Base-by-base conservation (phyloP, 345 rosid genomes). In the Pistacia vera region DNA sequence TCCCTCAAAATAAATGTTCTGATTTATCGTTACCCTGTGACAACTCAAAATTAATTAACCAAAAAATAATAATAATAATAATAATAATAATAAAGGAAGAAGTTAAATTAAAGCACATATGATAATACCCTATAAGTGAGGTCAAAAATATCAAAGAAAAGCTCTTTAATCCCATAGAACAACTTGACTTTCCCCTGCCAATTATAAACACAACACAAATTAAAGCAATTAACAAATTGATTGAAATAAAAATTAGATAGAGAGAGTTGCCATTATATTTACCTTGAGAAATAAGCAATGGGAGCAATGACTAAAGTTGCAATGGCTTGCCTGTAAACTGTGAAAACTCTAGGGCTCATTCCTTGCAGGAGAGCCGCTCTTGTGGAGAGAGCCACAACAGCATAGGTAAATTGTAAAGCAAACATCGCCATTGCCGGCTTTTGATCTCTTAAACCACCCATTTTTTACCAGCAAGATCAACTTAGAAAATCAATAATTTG, bases 361-460 rank as follows among this genome's bases (percentile, higher is more conserved):
- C 89, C 91, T 48, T 77, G 80, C 8, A 82, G 9, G 12, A 88
- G 75, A 59, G 86, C 83, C 35, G 82, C 87, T 74, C 86, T 85
- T 3, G 74, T 63, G 38, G 68, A 20, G 41, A 88, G 89, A 55
- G 81, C 13, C 12, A 73, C 75, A 1, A 58, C 67, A 56, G 89
- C 81, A 52, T 82, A 84, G 20, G 46, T 30, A 63, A 84, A 81
- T 51, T 88, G 86, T 59, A 88, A 54, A 2, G 58, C 81, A 11
- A 79, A 0, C 91, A 85, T 85, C 12, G 86, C 86, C 46, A 85
- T 10, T 36, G 35, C 76, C 6, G 88, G 85, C 80, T 75, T 82
- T 73, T 67, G 65, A 54, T 71, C 78, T 18, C 78, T 82, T 3
- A 78, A 58, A 30, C 71, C 49, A 51, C 74, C 79, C 86, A 54